Evolutionary conservation across 164 flowering plant species (phyloP).

Genomic region (Stephania japonica): DNA sequence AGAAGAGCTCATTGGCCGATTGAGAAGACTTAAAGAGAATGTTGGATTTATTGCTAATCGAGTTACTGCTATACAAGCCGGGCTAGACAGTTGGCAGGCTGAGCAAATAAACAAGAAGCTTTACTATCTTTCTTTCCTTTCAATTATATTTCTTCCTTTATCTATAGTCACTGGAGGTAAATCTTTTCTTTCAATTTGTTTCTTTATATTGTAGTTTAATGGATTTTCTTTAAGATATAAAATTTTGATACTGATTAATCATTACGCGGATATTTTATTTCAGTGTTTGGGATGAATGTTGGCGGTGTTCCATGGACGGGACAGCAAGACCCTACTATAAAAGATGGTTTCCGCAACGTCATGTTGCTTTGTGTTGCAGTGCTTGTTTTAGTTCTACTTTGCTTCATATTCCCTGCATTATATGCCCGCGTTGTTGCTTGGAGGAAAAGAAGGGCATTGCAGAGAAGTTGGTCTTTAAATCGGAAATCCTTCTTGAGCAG

Average conservation of each 20-base stretch:
- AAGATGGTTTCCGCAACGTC: constrained; percentile 82
- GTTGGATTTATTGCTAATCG: constrained; percentile 91
- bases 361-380: constrained; percentile 54
- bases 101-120: constrained; percentile 94
- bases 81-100: constrained; percentile 98
- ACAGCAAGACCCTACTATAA: constrained; percentile 48
- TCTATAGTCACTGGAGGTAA: constrained; percentile 95
- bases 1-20: constrained; percentile 76
- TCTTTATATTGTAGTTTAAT: background rate
- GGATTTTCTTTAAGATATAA: background rate
- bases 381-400: constrained; percentile 55
- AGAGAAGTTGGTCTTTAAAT: constrained; percentile 69
- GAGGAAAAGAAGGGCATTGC: constrained; percentile 40
- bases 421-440: constrained; percentile 51
- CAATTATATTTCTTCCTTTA: constrained; percentile 88
- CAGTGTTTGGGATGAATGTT: constrained; percentile 99
- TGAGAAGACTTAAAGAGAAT: constrained; percentile 87
- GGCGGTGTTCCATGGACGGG: constrained; percentile 99
- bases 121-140: constrained; percentile 92
- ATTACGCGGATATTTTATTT: constrained; percentile 3
- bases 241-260: background rate
- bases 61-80: constrained; percentile 87
- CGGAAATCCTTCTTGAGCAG: constrained; percentile 61
- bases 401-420: constrained; percentile 59
- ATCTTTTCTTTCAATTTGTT: background rate